Percentiles rank a stretch among this genome's conserved stretches.
phyloP scores from a whole-genome alignment of 2,329 filamentous ascomycete species.

The Microthyrium microscopicum region DNA sequence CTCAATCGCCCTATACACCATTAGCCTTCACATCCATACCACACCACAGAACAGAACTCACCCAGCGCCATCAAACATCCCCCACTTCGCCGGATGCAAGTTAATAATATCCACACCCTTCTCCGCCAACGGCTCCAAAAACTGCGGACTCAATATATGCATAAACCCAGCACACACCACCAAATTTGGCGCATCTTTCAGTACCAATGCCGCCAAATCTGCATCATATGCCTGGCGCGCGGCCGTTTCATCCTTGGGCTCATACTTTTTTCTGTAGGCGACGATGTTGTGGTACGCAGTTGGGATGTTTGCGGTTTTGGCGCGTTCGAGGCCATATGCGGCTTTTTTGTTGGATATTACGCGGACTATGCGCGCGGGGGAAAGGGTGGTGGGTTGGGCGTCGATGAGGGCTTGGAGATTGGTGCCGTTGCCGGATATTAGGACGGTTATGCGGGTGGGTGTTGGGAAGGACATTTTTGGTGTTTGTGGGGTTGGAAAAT shows the following conservation, averaged over 20 bases:
- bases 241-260: slow-evolving; percentile 27
- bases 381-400: slow-evolving; percentile 27
- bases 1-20: slow-evolving; percentile 45
- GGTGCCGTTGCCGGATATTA: slow-evolving; percentile 40
- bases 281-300: slow-evolving; percentile 71
- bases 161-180: slow-evolving; percentile 78
- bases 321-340: slow-evolving; percentile 48
- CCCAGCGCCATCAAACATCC: slow-evolving; percentile 2
- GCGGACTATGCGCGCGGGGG: slow-evolving; percentile 37
- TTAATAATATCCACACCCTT: slow-evolving; percentile 59
- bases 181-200: slow-evolving; percentile 50
- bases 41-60: background rate
- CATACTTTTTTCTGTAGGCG: slow-evolving; percentile 55
- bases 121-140: slow-evolving; percentile 49
- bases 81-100: slow-evolving; percentile 58
- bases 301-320: slow-evolving; percentile 44
- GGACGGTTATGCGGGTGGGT: slow-evolving; percentile 5
- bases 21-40: background rate
- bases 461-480: too few relatives aligned
- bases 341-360: slow-evolving; percentile 50
- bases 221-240: slow-evolving; percentile 57
- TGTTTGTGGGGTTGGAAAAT: too few relatives aligned
- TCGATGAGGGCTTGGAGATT: slow-evolving; percentile 68
- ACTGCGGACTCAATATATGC: slow-evolving; percentile 58
- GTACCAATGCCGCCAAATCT: slow-evolving; percentile 52